Conservation (phyloP, 2,329 filamentous ascomycete genomes). For the Xylaria sp. region DNA sequence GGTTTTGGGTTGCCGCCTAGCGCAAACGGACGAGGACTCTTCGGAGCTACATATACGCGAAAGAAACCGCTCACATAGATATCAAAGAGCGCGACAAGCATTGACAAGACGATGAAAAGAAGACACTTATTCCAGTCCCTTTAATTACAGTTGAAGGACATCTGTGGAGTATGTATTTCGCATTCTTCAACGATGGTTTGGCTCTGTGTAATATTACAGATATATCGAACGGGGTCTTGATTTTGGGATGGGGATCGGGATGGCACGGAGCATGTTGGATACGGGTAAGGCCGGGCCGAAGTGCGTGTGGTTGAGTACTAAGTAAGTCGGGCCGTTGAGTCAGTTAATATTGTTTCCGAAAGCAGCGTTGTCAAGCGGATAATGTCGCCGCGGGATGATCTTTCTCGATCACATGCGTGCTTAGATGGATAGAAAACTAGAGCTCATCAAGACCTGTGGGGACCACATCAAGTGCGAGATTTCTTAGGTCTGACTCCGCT, state of each 20-base stretch:
- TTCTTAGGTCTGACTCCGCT: constrained; percentile 4
- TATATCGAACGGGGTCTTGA: background rate
- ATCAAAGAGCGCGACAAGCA: too few relatives aligned
- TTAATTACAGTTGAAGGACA: too few relatives aligned
- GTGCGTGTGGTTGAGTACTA: constrained; percentile 8
- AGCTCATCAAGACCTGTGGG: background rate
- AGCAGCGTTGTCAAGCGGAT: background rate
- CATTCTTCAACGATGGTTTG: too few relatives aligned
- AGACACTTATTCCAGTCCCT: too few relatives aligned
- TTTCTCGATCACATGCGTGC: constrained; percentile 4
- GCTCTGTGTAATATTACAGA: too few relatives aligned
- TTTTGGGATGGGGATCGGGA: constrained; percentile 1
- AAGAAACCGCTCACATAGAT: too few relatives aligned
- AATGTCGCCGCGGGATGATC: constrained; percentile 25
- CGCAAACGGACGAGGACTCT: too few relatives aligned
- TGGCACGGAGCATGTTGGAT: constrained; percentile 11
- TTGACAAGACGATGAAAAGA: too few relatives aligned
- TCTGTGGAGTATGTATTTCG: too few relatives aligned
- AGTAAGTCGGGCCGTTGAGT: constrained; percentile 33
- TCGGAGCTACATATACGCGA: too few relatives aligned
- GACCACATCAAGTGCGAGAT: background rate
- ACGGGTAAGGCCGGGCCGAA: constrained; percentile 28
- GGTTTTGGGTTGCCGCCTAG: too few relatives aligned
- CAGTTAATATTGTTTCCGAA: constrained; percentile 18
- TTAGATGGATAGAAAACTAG: background rate